Evolutionary conservation across 192 early-diverging fungal species (phyloP), one percentile per base, ranked within the genome.

Genomic region (Chytriomyces confervae): DNA sequence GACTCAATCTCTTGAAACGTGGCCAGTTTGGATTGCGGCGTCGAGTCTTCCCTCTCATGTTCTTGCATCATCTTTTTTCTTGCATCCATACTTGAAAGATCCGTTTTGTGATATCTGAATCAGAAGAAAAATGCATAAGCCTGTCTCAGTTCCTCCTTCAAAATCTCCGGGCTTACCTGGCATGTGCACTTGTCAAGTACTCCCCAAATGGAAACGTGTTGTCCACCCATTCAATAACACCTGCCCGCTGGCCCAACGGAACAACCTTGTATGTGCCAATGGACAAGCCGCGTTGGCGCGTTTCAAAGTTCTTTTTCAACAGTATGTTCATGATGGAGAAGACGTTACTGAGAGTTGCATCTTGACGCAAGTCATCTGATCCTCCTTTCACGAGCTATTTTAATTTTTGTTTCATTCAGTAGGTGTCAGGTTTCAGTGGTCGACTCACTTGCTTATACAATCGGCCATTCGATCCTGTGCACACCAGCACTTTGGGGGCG

Each of bases 351-450:
- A 94, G 85, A 11, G 92, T 85, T 4, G 91, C 90, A 67, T 94
- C 93, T 80, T 94, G 93, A n/a, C 93, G 85, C 72, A 94, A 66
- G 63, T 94, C 93, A 78, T 94, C 93, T 66, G 76, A 72, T 43
- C 66, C 81, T 44, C 80, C 81, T 75, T 88, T 88, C 16, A 88
- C 85, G 50, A 88, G 77, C 79, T 86, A 72, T 61, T 48, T 1
- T 7, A 46, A 45, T 18, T 18, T 18, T 36, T 2, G 36, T 36
- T 36, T 36, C 36, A 36, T 36, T 36, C 70, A 18, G 18, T 24
- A 3, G 65, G 70, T 16, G 1, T 36, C 36, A 36, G 36, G 36
- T 36, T 36, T 36, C 36, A 65, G 1, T 27, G 7, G 27, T 16
- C 3, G 47, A 20, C 20, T 46, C 9, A 77, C 79, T 79, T 84